Conservation (phyloP, 2,329 filamentous ascomycete genomes). For the Diaporthe citrichinensis region DNA sequence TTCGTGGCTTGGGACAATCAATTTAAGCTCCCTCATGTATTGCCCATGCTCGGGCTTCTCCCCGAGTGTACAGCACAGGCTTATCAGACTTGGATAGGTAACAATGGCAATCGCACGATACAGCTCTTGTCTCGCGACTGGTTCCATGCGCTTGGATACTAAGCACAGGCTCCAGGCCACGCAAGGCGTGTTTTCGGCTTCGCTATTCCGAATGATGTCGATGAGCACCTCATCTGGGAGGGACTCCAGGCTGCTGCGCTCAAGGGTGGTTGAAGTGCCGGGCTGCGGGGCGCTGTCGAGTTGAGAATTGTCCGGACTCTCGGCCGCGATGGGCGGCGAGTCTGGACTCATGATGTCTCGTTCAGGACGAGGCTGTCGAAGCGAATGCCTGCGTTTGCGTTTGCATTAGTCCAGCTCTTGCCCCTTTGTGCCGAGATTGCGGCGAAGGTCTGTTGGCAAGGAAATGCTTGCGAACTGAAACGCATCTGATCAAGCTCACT, state of each 20-base stretch:
- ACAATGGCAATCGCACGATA: not conserved
- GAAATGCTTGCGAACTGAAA: not conserved
- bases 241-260: not conserved
- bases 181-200: not conserved
- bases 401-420: not conserved
- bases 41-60: not conserved
- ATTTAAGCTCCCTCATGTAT: not conserved
- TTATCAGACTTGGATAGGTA: fast-evolving
- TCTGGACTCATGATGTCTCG: too few species aligned
- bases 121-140: not conserved
- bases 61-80: not conserved
- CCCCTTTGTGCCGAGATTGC: too few species aligned
- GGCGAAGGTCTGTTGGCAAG: not conserved
- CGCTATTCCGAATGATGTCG: not conserved
- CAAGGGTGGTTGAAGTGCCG: too few species aligned
- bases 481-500: too few species aligned
- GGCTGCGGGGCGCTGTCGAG: not conserved
- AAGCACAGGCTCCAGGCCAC: not conserved
- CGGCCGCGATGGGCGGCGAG: too few species aligned
- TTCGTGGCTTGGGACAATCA: not conserved
- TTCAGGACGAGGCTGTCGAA: too few species aligned
- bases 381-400: not conserved
- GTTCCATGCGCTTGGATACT: not conserved
- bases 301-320: not conserved
- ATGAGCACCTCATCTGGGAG: not conserved